Conservation (phyloP, 495 filamentous ascomycete genomes). For the Cryomyces minteri region DNA sequence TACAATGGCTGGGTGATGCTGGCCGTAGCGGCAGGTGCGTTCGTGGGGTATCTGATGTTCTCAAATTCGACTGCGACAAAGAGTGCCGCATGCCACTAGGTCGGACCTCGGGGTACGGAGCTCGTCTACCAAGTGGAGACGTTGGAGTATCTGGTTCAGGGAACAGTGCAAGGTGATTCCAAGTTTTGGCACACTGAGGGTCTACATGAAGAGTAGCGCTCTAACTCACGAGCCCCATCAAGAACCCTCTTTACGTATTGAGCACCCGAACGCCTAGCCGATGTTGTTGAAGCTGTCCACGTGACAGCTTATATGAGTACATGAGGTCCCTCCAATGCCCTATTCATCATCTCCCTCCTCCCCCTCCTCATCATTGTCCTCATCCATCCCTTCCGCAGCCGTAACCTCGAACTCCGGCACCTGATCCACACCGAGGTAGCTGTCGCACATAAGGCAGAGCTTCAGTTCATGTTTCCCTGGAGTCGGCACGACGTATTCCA, state of each 20-base stretch:
- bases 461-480: slow-evolving; percentile 77
- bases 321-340: not conserved
- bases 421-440: slow-evolving; percentile 93
- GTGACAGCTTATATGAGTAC: too few relatives aligned
- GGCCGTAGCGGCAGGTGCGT: slow-evolving; percentile 73
- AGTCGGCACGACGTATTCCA: slow-evolving; percentile 79
- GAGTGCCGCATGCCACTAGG: slow-evolving; percentile 75
- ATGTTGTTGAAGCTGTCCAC: too few relatives aligned
- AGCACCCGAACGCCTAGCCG: too few relatives aligned
- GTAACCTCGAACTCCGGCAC: slow-evolving; percentile 73
- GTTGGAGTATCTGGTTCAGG: not conserved
- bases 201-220: too few relatives aligned
- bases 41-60: slow-evolving; percentile 74
- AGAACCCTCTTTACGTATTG: too few relatives aligned
- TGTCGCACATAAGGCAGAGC: slow-evolving; percentile 91
- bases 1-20: slow-evolving; percentile 98
- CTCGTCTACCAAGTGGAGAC: not conserved
- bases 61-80: slow-evolving; percentile 46
- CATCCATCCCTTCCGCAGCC: slow-evolving; percentile 86
- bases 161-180: not conserved
- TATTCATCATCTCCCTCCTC: slow-evolving; percentile 37
- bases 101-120: not conserved
- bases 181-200: not conserved
- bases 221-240: too few relatives aligned
- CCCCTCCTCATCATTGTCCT: slow-evolving; percentile 75